phyloP scores from a whole-genome alignment of 495 filamentous ascomycete species.

The Penicillium ochrochloron region DNA sequence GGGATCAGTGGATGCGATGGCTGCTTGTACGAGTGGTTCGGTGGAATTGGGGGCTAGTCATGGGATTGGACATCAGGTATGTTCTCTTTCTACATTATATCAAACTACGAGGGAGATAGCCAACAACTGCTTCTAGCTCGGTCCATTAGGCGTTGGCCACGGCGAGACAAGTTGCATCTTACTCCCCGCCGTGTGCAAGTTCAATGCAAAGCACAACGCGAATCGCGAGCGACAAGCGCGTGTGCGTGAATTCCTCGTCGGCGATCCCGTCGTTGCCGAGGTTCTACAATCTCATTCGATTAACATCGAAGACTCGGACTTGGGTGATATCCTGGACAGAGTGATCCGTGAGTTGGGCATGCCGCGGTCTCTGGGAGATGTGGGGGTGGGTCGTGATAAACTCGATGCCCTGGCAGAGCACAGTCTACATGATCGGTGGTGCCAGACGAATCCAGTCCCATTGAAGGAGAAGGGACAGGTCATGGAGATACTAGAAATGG shows the following conservation, averaged over 20 bases:
- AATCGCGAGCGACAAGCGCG: constrained; percentile 52
- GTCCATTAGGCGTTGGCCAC: constrained; percentile 66
- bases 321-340: constrained; percentile 59
- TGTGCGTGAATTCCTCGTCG: constrained; percentile 54
- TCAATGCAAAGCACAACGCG: constrained; percentile 55
- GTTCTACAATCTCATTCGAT: constrained; percentile 46
- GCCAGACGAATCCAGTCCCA: constrained; percentile 53
- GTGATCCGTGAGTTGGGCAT: constrained; percentile 60
- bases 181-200: constrained; percentile 64
- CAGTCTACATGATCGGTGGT: constrained; percentile 58
- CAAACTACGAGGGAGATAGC: background rate
- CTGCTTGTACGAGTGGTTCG: constrained; percentile 46
- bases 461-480: constrained; percentile 56
- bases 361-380: constrained; percentile 59
- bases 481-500: constrained; percentile 59
- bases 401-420: constrained; percentile 55
- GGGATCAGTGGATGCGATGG: constrained; percentile 61
- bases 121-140: constrained; percentile 42
- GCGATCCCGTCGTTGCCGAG: constrained; percentile 46
- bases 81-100: background rate
- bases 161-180: constrained; percentile 70
- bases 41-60: constrained; percentile 63
- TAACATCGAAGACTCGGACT: constrained; percentile 42
- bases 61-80: constrained; percentile 67
- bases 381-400: constrained; percentile 57